Evolutionary conservation across 1,284 basidiomycete genomes (phyloP).

Genomic region (Malassezia arunalokei): DNA sequence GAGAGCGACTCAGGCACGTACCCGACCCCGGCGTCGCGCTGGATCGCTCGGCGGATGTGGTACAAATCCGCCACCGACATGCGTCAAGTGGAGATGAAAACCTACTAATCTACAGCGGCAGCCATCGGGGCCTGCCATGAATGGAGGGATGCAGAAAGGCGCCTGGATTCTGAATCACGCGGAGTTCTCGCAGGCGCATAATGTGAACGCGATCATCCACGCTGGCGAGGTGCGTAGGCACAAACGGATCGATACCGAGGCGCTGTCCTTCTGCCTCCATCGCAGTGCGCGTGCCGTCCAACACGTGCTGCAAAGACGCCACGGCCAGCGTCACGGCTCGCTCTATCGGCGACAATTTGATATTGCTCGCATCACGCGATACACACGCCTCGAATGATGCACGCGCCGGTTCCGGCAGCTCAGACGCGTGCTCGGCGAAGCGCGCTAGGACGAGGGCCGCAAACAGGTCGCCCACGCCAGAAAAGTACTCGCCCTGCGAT

Average conservation of each 20-base stretch:
- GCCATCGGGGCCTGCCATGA: slow-evolving; percentile 26
- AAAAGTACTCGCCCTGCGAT: slow-evolving; percentile 78
- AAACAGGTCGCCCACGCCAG: slow-evolving; percentile 92
- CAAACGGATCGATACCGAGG: slow-evolving; percentile 8
- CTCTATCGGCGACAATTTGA: slow-evolving; percentile 49
- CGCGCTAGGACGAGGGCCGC: slow-evolving; percentile 80
- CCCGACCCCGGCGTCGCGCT: slow-evolving; percentile 19
- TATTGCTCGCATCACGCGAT: slow-evolving; percentile 22
- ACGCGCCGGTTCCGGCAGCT: slow-evolving; percentile 8
- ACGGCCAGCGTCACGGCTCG: slow-evolving; percentile 54
- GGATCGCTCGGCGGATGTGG: slow-evolving; percentile 24
- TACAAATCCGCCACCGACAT: slow-evolving; percentile 28
- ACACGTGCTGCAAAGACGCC: slow-evolving; percentile 70
- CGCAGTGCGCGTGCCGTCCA: slow-evolving; percentile 44
- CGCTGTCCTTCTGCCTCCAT: not conserved
- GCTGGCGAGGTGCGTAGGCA: slow-evolving; percentile 9
- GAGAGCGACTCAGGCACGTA: slow-evolving; percentile 13
- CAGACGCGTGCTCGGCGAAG: slow-evolving; percentile 48
- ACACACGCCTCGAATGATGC: slow-evolving; percentile 14
- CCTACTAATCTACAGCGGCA: not conserved
- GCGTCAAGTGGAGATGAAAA: not conserved
- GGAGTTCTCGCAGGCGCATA: slow-evolving; percentile 37
- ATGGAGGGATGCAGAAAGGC: slow-evolving; percentile 35
- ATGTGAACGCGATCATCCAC: slow-evolving; percentile 27
- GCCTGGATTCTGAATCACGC: slow-evolving; percentile 32